Percentiles rank a stretch among this genome's conserved stretches.
Conservation (phyloP, 345 rosid species). For the Iberis pinnata region DNA sequence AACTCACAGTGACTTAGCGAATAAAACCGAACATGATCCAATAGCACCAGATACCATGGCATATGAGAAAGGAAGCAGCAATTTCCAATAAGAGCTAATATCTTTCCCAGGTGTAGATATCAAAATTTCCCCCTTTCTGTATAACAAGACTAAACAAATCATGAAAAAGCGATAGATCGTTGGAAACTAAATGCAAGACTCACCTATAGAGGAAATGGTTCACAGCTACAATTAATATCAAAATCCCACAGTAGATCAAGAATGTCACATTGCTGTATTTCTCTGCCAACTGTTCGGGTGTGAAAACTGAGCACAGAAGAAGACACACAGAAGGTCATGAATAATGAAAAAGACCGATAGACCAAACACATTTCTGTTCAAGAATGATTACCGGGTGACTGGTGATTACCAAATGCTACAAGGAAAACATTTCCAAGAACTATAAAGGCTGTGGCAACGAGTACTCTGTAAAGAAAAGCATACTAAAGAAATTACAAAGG, state of each 20-base stretch:
- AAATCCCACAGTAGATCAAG: slow-evolving; percentile 71
- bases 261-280: slow-evolving; percentile 82
- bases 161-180: background rate
- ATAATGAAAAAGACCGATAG: slow-evolving; percentile 7
- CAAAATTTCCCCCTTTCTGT: slow-evolving; percentile 87
- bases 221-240: slow-evolving; percentile 57
- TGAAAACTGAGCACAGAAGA: slow-evolving; percentile 56
- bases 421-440: slow-evolving; percentile 93
- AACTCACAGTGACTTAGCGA: slow-evolving; percentile 97
- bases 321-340: slow-evolving; percentile 1
- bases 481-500: slow-evolving; percentile 14
- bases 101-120: slow-evolving; percentile 62
- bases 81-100: slow-evolving; percentile 69
- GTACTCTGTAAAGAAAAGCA: slow-evolving; percentile 50
- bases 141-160: slow-evolving; percentile 17
- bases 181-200: slow-evolving; percentile 14
- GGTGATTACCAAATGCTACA: slow-evolving; percentile 96
- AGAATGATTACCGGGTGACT: slow-evolving; percentile 71
- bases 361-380: slow-evolving; percentile 1
- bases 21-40: slow-evolving; percentile 95
- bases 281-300: slow-evolving; percentile 92
- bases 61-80: slow-evolving; percentile 90
- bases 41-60: slow-evolving; percentile 96
- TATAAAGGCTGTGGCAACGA: slow-evolving; percentile 86
- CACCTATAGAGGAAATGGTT: slow-evolving; percentile 79